These are phyloP conservation scores for Lentinus polychrous DNA, from an alignment of 1,284 basidiomycete species.

Conservation along the genomic window DNA sequence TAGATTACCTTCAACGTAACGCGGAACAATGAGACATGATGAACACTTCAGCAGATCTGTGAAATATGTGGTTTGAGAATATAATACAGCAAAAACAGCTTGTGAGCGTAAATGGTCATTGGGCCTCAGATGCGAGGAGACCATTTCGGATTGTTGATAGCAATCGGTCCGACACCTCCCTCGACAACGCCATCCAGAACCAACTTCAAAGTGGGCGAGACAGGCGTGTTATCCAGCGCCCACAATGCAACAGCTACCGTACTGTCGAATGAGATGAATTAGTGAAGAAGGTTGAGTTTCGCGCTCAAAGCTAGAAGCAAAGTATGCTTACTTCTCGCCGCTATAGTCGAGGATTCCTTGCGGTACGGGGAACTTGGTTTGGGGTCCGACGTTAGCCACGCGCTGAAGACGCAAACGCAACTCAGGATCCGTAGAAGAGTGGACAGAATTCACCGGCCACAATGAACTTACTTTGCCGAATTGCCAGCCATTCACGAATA, in stretches of 20 bases:
- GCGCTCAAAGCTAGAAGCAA: not conserved
- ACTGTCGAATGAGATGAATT: constrained; percentile 27
- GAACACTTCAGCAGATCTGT: too few species aligned
- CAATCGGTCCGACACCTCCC: constrained; percentile 55
- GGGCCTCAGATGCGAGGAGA: constrained; percentile 20
- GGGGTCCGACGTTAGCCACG: constrained; percentile 42
- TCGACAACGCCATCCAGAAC: constrained; percentile 52
- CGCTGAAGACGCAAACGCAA: constrained; percentile 13
- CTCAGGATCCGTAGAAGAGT: constrained; percentile 15
- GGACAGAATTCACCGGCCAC: not conserved
- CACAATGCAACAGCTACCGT: constrained; percentile 69
- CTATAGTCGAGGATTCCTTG: constrained; percentile 68
- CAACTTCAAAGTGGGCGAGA: constrained; percentile 49
- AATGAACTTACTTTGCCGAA: constrained; percentile 66
- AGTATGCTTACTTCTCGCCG: constrained; percentile 54
- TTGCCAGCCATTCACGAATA: constrained; percentile 85
- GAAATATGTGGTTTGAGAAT: too few species aligned
- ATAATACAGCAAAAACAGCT: too few species aligned
- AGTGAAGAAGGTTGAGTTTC: not conserved
- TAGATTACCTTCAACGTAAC: too few species aligned
- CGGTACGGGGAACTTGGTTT: constrained; percentile 72
- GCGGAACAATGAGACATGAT: too few species aligned
- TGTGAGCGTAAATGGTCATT: too few species aligned
- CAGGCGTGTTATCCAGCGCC: constrained; percentile 45
- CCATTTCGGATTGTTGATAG: constrained; percentile 56